A percentile compares a stretch with the other conserved stretches of the same genome.
Evolutionary conservation across 2,329 filamentous ascomycete species (phyloP).

Genomic region (Alternaria postmessia): DNA sequence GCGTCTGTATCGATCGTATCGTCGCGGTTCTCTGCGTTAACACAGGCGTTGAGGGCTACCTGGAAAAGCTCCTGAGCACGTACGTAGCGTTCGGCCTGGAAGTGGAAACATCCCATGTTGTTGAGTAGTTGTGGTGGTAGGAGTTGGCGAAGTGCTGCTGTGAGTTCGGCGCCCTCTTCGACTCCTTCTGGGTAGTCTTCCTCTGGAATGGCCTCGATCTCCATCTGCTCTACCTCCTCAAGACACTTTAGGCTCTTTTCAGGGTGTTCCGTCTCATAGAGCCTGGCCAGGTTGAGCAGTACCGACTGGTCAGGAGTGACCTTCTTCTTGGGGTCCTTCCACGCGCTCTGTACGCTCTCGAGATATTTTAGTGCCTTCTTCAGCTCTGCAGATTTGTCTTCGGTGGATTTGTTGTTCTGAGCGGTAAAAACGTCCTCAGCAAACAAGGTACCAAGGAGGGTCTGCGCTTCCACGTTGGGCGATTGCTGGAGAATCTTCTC

Average conservation of each 20-base stretch:
- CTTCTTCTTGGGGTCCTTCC: conserved; percentile 93
- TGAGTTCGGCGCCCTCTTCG: conserved; percentile 57
- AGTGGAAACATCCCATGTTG: conserved; percentile 97
- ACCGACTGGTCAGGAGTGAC: conserved; percentile 83
- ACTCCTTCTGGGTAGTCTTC: conserved; percentile 70
- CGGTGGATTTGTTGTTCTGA: conserved; percentile 75
- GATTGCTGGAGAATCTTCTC: conserved; percentile 93
- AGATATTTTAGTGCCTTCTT: conserved; percentile 87
- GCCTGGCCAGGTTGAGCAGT: conserved; percentile 85
- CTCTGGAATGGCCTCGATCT: conserved; percentile 78
- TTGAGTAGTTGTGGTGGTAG: conserved; percentile 92
- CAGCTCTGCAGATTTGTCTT: conserved; percentile 84
- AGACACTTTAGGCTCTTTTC: conserved; percentile 93
- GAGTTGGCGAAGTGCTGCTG: conserved; percentile 73
- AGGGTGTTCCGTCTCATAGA: conserved; percentile 86
- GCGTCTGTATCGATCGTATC: conserved; percentile 85
- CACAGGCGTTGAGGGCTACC: conserved; percentile 86
- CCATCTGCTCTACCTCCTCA: conserved; percentile 89
- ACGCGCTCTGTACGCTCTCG: conserved; percentile 83
- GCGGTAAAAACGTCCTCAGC: conserved; percentile 91
- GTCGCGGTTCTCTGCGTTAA: conserved; percentile 79
- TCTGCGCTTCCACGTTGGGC: conserved; percentile 87
- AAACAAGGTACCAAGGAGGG: conserved; percentile 86
- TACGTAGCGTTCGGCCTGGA: conserved; percentile 82
- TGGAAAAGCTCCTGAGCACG: conserved; percentile 88